Evolutionary conservation across 805 yeast genomes (phyloP), one percentile per base, ranked within the genome.

Genomic region (Metschnikowia borealis): DNA sequence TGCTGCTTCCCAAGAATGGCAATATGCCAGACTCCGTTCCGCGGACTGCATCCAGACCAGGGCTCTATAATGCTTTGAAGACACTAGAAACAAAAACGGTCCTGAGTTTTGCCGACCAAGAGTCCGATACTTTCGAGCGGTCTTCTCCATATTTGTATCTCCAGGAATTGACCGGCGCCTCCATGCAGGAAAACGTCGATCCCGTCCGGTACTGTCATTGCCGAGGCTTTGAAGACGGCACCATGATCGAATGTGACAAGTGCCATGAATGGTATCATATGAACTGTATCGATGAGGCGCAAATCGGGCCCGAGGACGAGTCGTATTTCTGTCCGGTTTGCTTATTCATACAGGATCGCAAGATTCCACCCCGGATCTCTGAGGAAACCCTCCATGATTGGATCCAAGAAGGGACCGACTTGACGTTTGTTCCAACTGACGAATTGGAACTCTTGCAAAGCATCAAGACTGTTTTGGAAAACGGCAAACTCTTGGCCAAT

Each of bases 191-290:
- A 13, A 43, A 45, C 8, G 26, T 11, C 14, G 52, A 48, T 4
- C 51, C 54, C 11, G 54, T 56, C 6, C 59, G 63, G 20, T 84
- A 80, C 60, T 85, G 91, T 60, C 67, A 82, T 49, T 85, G 92
- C 63, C 73, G 89, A 42, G 78, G 77, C 44, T 65, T 65, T 21
- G 91, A 84, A 56, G 75, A 56, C 78, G 87, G 63, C 6, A 75
- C 79, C 0, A 84, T 84, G 87, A 79, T 84, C 41, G 85, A 80
- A 51, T 85, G 91, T 66, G 90, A 84, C 54, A 66, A 63, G 15
- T 86, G 92, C 63, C 71, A 77, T 47, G 89, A 84, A 58, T 84
- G 90, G 90, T 85, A 80, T 59, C 91, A 85, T 61, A 75, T 78
- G 42, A 66, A 65, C 14, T 85, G 91, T 64, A 70, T 85, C 23